These are phyloP conservation scores for Trichoderma hamatum DNA, from an alignment of 2,329 filamentous ascomycete species.

Conservation along the genomic window DNA sequence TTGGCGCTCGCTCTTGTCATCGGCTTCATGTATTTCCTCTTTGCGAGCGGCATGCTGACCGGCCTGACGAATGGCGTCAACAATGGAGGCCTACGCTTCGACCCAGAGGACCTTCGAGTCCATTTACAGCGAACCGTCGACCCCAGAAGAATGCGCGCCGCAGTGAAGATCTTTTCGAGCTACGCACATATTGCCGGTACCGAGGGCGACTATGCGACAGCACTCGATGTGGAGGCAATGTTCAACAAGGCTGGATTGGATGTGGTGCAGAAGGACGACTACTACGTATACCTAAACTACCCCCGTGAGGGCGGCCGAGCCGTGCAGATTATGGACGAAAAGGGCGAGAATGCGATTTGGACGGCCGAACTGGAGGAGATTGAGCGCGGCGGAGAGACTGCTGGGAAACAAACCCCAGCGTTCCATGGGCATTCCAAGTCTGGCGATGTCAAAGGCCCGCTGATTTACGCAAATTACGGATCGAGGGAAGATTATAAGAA, in stretches of 20 bases:
- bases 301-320: slow-evolving; percentile 75
- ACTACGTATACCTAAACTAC: slow-evolving; percentile 91
- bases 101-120: slow-evolving; percentile 77
- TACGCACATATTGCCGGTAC: slow-evolving; percentile 95
- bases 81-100: slow-evolving; percentile 70
- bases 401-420: slow-evolving; percentile 69
- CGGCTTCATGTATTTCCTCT: slow-evolving; percentile 78
- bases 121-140: slow-evolving; percentile 77
- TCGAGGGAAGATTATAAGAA: slow-evolving; percentile 78
- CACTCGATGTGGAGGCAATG: slow-evolving; percentile 78
- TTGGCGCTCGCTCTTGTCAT: slow-evolving; percentile 76
- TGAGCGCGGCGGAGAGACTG: slow-evolving; percentile 62
- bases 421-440: slow-evolving; percentile 91
- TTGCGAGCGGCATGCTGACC: slow-evolving; percentile 82
- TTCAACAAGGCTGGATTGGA: slow-evolving; percentile 76
- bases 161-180: slow-evolving; percentile 74
- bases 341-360: slow-evolving; percentile 67
- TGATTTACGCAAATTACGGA: slow-evolving; percentile 93
- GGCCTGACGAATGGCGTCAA: slow-evolving; percentile 61
- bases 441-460: slow-evolving; percentile 80
- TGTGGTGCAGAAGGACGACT: slow-evolving; percentile 74
- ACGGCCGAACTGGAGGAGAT: slow-evolving; percentile 83
- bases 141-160: slow-evolving; percentile 68
- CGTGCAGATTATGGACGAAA: slow-evolving; percentile 76
- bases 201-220: slow-evolving; percentile 85